phyloP scores from a whole-genome alignment of 73 alveolate genomes.

The Vitrella brassicaformis region DNA sequence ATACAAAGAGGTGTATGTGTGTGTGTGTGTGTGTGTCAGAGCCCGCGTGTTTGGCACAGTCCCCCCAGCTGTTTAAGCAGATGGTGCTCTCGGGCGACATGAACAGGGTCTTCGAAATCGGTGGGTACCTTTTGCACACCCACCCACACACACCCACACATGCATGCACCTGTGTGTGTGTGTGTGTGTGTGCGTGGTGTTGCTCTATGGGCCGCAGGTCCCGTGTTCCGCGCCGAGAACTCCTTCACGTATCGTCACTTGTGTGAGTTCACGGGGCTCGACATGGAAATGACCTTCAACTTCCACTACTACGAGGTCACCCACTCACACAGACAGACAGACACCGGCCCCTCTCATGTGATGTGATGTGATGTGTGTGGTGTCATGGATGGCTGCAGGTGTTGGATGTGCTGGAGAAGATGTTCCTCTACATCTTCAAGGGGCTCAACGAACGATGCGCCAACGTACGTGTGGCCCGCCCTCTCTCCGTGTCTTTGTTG shows the following conservation, averaged over 20 bases:
- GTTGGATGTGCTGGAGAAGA: slow-evolving; percentile 66
- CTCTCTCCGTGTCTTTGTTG: background rate
- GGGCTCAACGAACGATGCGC: background rate
- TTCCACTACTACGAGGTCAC: slow-evolving; percentile 89
- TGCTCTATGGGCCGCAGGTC: too few species aligned
- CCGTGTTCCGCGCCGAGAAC: slow-evolving; percentile 88
- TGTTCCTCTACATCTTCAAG: slow-evolving; percentile 72
- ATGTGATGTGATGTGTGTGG: background rate
- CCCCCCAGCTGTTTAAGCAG: slow-evolving; percentile 98
- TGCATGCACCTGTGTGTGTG: slow-evolving; percentile 84
- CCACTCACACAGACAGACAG: background rate
- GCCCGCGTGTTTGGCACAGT: slow-evolving; percentile 95
- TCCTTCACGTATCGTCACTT: slow-evolving; percentile 74
- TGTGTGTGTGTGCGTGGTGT: too few species aligned
- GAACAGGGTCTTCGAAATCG: slow-evolving; percentile 96
- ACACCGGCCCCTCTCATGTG: background rate
- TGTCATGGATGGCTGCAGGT: slow-evolving; percentile 53
- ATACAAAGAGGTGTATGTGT: too few species aligned
- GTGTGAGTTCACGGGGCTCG: slow-evolving; percentile 97
- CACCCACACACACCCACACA: slow-evolving; percentile 89
- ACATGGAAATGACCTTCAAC: slow-evolving; percentile 94
- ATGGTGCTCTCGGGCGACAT: slow-evolving; percentile 95
- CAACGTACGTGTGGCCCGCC: background rate
- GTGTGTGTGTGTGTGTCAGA: too few species aligned
- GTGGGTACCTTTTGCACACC: slow-evolving; percentile 92